Conservation (phyloP, 331 rosid species). For the Rosa hybrid region DNA sequence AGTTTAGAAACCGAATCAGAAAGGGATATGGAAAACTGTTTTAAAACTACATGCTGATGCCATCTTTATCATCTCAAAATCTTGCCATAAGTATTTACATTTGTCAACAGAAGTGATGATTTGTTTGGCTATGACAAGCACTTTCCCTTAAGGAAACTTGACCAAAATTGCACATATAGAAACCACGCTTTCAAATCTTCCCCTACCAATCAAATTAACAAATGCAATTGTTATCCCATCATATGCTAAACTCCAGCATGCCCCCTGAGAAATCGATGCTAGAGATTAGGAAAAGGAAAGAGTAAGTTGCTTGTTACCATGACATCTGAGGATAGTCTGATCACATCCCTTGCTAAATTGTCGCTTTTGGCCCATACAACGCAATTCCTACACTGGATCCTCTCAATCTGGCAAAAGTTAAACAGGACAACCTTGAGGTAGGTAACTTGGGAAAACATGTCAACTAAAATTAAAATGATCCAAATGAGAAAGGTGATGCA, state of each 20-base stretch:
- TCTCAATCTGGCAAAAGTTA: constrained; percentile 57
- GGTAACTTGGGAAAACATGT: not conserved
- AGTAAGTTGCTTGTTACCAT: constrained; percentile 40
- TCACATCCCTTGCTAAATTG: constrained; percentile 72
- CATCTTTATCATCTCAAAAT: not conserved
- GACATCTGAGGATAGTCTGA: constrained; percentile 61
- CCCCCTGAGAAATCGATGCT: not conserved
- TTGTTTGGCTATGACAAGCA: not conserved
- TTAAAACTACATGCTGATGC: too few relatives aligned
- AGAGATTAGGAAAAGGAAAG: not conserved
- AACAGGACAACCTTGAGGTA: constrained; percentile 16
- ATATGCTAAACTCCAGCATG: not conserved
- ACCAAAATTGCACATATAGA: not conserved
- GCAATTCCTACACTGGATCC: constrained; percentile 71
- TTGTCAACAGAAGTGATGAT: not conserved
- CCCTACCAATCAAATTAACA: not conserved
- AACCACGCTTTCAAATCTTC: not conserved
- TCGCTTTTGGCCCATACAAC: constrained; percentile 89
- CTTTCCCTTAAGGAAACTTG: not conserved
- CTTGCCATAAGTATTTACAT: not conserved
- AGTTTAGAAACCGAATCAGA: not conserved
- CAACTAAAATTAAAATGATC: not conserved
- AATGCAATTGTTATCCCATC: not conserved
- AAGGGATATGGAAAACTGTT: not conserved
- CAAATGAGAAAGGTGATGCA: constrained; percentile 3